Conservation (phyloP, 2,329 filamentous ascomycete genomes). For the Graphilbum fragrans region DNA sequence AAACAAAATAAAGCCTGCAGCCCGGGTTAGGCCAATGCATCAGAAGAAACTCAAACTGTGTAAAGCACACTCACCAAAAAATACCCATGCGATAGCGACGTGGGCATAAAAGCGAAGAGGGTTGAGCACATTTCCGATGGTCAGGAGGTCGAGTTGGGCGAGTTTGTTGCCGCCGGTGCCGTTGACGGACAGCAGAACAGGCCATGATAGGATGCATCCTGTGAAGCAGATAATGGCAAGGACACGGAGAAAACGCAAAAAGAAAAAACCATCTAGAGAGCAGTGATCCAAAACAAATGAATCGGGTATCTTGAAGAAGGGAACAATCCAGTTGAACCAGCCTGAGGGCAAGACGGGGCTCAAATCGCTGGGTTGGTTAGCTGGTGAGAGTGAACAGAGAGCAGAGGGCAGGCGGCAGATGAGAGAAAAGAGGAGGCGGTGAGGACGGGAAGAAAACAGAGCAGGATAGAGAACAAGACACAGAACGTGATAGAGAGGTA, state of each 20-base stretch:
- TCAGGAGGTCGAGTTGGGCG: slow-evolving; percentile 53
- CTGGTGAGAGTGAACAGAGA: not conserved
- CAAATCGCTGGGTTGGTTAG: slow-evolving; percentile 31
- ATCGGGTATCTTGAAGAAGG: slow-evolving; percentile 55
- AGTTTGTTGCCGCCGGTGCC: slow-evolving; percentile 60
- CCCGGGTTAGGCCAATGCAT: not conserved
- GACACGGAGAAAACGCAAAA: slow-evolving; percentile 75
- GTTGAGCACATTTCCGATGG: slow-evolving; percentile 38
- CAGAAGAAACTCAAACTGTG: not conserved
- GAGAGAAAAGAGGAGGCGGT: not conserved
- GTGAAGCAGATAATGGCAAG: slow-evolving; percentile 66
- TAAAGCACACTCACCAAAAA: slow-evolving; percentile 39
- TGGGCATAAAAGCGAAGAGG: slow-evolving; percentile 67
- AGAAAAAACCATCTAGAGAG: slow-evolving; percentile 79
- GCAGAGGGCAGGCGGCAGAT: not conserved
- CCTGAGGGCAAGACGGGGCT: slow-evolving; percentile 43
- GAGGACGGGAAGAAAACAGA: too few species aligned
- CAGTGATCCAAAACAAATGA: slow-evolving; percentile 75
- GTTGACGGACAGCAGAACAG: slow-evolving; percentile 74
- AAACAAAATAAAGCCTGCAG: slow-evolving; percentile 64
- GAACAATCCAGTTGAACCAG: slow-evolving; percentile 47
- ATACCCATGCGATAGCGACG: slow-evolving; percentile 67
- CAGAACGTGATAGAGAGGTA: too few species aligned
- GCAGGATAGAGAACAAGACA: too few species aligned
- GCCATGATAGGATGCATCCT: slow-evolving; percentile 73